Evolutionary conservation across 805 yeast species (phyloP), one percentile per base, ranked within the genome.

Genomic region (Wickerhamiella domercqiae): DNA sequence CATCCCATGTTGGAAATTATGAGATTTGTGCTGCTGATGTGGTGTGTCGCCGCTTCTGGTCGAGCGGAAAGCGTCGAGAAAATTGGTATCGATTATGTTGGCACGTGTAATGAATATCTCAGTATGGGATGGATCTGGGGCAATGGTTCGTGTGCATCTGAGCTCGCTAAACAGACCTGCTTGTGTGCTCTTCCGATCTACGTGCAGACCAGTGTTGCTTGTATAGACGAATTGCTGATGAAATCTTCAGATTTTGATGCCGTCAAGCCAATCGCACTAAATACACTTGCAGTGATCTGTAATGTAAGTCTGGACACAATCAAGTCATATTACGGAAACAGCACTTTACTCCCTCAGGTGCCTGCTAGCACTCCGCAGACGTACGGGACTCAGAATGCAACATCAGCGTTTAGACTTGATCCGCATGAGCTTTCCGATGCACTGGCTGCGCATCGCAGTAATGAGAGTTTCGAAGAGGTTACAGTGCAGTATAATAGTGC

Each of bases 141-240:
- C 5, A 21, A 13, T 30, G 11, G n/a, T n/a, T 13, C 11, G 20
- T 30, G 33, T 16, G 16, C 11, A 7, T 20, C 21, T 5, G 9
- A 17, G 21, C 16, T 17, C 7, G 19, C 16, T 7, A 16, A 13
- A 9, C 16, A 30, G 21, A 16, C 20, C 21, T 30, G 33, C 19
- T n/a, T 17, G n/a, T 30, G 33, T 14, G n/a, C 7, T 17, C n/a
- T 30, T 7, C 20, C 30, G 11, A 25, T 16, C 4, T 44, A 34
- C 24, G n/a, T 42, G 11, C 42, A 38, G 21, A 42, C 44, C 5
- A 40, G 35, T n/a, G 35, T 44, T 2, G 29, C 36, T 16, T 44
- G 47, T 16, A 32, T 44, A 14, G 39, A 37, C 17, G n/a, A n/a
- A n/a, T n/a, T n/a, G n/a, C n/a, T n/a, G n/a, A n/a, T n/a, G n/a